Conservation (phyloP, 805 yeast genomes). For the Isabelozyma pseudorhagii region DNA sequence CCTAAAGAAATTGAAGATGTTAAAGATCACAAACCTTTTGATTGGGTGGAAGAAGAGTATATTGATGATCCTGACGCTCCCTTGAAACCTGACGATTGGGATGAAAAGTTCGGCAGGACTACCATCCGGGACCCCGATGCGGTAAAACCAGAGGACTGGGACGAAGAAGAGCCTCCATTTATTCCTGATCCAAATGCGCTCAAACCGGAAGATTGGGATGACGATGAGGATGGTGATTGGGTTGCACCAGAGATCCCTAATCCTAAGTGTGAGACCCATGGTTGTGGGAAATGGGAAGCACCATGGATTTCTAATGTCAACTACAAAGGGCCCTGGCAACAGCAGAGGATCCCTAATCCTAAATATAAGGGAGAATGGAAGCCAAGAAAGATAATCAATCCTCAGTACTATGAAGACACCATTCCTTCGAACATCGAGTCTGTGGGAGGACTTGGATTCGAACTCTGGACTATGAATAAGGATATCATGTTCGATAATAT, state of each 20-base stretch:
- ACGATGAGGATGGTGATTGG: conserved; percentile 89
- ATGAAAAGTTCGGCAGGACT: conserved; percentile 59
- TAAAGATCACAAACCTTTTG: conserved; percentile 62
- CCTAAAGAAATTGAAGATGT: conserved; percentile 59
- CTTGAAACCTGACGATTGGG: conserved; percentile 82
- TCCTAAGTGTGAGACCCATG: conserved; percentile 67
- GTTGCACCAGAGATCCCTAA: conserved; percentile 64
- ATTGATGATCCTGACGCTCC: conserved; percentile 68
- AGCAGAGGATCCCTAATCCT: conserved; percentile 70
- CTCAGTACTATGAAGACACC: conserved; percentile 58
- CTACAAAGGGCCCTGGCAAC: conserved; percentile 76
- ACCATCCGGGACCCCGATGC: conserved; percentile 65
- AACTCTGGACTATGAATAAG: conserved; percentile 82
- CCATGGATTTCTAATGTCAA: conserved; percentile 66
- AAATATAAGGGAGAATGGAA: conserved; percentile 76
- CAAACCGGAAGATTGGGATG: conserved; percentile 83
- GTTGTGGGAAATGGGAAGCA: conserved; percentile 82
- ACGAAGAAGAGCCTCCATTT: conserved; percentile 54
- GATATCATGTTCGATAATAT: conserved; percentile 78
- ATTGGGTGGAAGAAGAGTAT: conserved; percentile 72
- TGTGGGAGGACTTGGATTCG: conserved; percentile 82
- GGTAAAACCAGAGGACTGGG: conserved; percentile 75
- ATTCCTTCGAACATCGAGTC: conserved; percentile 60
- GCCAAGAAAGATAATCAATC: conserved; percentile 65
- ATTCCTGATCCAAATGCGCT: conserved; percentile 66